phyloP scores from a whole-genome alignment of 345 rosid genomes.

The Gynandropsis gynandra region DNA sequence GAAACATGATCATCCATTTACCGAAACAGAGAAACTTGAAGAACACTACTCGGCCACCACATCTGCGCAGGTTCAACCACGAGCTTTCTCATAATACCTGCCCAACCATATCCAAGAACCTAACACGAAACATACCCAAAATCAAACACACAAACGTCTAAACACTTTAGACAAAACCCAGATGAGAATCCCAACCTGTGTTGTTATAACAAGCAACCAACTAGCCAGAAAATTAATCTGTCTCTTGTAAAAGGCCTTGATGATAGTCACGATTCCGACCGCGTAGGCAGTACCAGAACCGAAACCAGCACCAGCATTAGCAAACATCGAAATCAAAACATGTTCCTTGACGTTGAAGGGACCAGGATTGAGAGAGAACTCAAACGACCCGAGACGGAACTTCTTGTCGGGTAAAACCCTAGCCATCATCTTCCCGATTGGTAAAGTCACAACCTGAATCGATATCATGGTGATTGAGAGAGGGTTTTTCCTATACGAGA shows the following conservation, averaged over 20 bases:
- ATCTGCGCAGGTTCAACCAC: slow-evolving; percentile 62
- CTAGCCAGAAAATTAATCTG: slow-evolving; percentile 49
- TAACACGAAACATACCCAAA: slow-evolving; percentile 16
- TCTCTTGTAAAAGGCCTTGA: slow-evolving; percentile 47
- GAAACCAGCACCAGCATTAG: slow-evolving; percentile 47
- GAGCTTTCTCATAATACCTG: slow-evolving; percentile 51
- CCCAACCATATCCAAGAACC: slow-evolving; percentile 70
- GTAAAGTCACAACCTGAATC: slow-evolving; percentile 51
- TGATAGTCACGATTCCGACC: slow-evolving; percentile 42
- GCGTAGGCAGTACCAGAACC: slow-evolving; percentile 56
- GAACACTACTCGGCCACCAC: slow-evolving; percentile 68
- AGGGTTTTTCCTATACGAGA: slow-evolving; percentile 55
- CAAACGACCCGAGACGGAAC: slow-evolving; percentile 35
- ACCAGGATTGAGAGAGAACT: slow-evolving; percentile 43
- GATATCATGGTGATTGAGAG: slow-evolving; percentile 44
- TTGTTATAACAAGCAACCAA: slow-evolving; percentile 53
- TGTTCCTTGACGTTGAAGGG: slow-evolving; percentile 48
- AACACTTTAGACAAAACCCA: neutral
- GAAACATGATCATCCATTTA: slow-evolving; percentile 16
- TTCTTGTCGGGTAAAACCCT: slow-evolving; percentile 30
- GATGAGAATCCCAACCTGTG: slow-evolving; percentile 36
- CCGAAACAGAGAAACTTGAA: slow-evolving; percentile 62
- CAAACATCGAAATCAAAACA: slow-evolving; percentile 45
- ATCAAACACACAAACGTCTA: neutral
- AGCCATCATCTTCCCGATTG: slow-evolving; percentile 48